These are phyloP conservation scores for Trifolium dubium DNA, from an alignment of 306 rosid species.

Conservation along the genomic window DNA sequence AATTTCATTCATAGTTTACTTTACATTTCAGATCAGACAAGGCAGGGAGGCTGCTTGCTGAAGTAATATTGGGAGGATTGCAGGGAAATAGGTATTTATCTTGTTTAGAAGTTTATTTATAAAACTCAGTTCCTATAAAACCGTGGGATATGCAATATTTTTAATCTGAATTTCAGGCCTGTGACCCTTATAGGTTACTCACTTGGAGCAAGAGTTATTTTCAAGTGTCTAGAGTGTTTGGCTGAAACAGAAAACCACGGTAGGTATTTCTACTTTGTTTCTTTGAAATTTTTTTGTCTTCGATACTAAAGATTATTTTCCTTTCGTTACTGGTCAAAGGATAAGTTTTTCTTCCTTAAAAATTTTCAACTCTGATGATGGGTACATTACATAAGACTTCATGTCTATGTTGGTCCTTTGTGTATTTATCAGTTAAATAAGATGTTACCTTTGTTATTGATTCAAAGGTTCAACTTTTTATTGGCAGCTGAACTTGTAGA, in stretches of 20 bases:
- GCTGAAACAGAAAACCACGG: slow-evolving; percentile 61
- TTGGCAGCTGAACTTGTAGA: slow-evolving; percentile 72
- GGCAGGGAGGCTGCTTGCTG: slow-evolving; percentile 77
- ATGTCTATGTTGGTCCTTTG: background rate
- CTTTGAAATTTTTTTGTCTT: background rate
- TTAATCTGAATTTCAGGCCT: slow-evolving; percentile 61
- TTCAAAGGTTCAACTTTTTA: slow-evolving; percentile 21
- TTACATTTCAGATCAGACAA: slow-evolving; percentile 63
- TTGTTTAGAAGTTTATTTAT: slow-evolving; percentile 33
- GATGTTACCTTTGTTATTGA: slow-evolving; percentile 25
- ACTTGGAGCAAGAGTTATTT: slow-evolving; percentile 70
- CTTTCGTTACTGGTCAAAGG: slow-evolving; percentile 11
- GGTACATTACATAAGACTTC: slow-evolving; percentile 9
- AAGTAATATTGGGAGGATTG: slow-evolving; percentile 57
- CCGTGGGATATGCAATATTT: slow-evolving; percentile 28
- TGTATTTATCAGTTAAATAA: slow-evolving; percentile 12
- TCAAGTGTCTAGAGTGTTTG: slow-evolving; percentile 68
- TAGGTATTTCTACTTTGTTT: slow-evolving; percentile 35
- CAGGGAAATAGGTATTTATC: slow-evolving; percentile 66
- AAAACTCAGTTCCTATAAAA: slow-evolving; percentile 27
- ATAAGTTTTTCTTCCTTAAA: background rate
- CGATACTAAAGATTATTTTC: slow-evolving; percentile 9
- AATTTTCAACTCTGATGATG: slow-evolving; percentile 15
- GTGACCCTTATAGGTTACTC: slow-evolving; percentile 74
- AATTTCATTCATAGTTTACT: slow-evolving; percentile 17